Evolutionary conservation across 352 stramenopile genomes (phyloP), one percentile per base, ranked within the genome.

Genomic region (Phytophthora constricta): DNA sequence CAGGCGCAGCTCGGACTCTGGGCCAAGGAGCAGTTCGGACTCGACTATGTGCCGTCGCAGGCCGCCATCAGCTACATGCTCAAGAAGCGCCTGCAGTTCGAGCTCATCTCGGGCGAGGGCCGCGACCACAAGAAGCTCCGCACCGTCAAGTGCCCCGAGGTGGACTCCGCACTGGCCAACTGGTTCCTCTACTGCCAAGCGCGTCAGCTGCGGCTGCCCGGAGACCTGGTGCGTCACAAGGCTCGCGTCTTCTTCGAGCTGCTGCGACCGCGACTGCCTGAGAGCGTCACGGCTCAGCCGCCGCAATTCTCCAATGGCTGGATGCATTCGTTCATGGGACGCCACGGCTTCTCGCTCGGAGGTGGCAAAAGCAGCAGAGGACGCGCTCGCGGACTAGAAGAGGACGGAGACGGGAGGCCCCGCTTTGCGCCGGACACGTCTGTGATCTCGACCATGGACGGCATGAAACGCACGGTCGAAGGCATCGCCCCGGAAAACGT

Each of bases 291-390:
- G 16, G 62, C 67, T 39, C 63, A 82, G 10, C 75, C 80, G 43
- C 86, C 85, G 33, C 82, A 91, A 66, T 95, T 95, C 58, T 95
- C 85, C n/a, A 95, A 95, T 62, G 87, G 87, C 1, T 95, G 87
- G 87, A 79, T 95, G 74, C 86, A 92, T 57, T 93, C 84, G 27
- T 95, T 93, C 55, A 87, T 93, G 72, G 80, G 75, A 4, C 74
- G 86, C 42, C 84, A 94, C 50, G 84, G 85, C 1, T 93, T 93
- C 54, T 83, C 81, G 27, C 51, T 76, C 1, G 67, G 58, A 39
- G 63, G 63, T 43, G 58, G 61, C 39, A 79, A 68, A 60, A 58
- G 62, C 48, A 64, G n/a, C 31, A 76, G 56, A 61, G 57, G 62
- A 42, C 51, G 46, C 43, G 53, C 49, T 5, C 22, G 41, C 10